Evolutionary conservation across 371 early-diverging fungal species (phyloP), one percentile per base, ranked within the genome.

Genomic region (Circinella minor): DNA sequence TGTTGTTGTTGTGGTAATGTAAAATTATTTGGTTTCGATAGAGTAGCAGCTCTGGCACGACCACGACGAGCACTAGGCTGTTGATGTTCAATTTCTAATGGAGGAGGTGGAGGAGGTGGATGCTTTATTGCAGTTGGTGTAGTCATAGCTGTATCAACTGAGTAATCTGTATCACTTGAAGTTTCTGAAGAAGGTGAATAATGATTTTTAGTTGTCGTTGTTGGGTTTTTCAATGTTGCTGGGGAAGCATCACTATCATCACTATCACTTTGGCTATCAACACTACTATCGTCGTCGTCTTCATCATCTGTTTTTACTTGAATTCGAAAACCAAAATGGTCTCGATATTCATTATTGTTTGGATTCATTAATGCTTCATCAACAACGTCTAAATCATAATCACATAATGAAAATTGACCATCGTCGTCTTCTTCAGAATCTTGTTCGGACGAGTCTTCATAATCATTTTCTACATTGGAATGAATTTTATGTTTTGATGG

Each of bases 291-390:
- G 17, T 70, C 71, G 17, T 69, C 67, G 10, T 57, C 65, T 51
- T 83, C 83, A 67, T 83, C 81, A 66, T 83, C 83, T 20, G 83
- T 79, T 63, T 74, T 74, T 4, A 82, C 82, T 55, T 82, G 77
- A 48, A 82, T 78, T 10, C 61, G 74, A 43, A 82, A 82, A 1
- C 82, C 82, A 73, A 82, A 82, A 65, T 82, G 82, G 67, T 82
- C 82, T 34, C 71, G 65, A 27, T 70, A 82, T 55, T 82, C 82
- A 55, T 62, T 63, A 47, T 70, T 74, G 65, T 82, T 57, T 10
- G 82, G 80, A 66, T 82, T 73, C 17, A 69, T 36, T 15, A 82
- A 47, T 13, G 77, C 82, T 14, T 80, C 78, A 70, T 82, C 82
- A 10, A 82, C 82, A 27, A 82, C 80, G 51, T 83, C 81, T 36